These are phyloP conservation scores for Hericium erinaceus DNA, from an alignment of 768 basidiomycete genomes.

Conservation along the genomic window DNA sequence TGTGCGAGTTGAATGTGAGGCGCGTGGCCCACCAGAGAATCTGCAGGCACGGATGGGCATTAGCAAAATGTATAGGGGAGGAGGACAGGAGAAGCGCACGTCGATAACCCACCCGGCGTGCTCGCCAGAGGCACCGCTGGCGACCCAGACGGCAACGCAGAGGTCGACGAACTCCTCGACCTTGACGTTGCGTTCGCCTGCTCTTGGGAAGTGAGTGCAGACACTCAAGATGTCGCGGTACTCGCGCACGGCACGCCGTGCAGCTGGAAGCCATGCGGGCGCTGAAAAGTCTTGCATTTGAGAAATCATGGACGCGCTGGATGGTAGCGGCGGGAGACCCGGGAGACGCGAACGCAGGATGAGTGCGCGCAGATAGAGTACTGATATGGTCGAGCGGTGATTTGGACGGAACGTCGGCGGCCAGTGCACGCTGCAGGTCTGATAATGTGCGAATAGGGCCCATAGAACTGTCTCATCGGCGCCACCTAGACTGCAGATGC, in stretches of 20 bases:
- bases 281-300: slow-evolving; percentile 12
- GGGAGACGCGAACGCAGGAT: slow-evolving; percentile 32
- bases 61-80: not conserved
- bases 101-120: slow-evolving; percentile 75
- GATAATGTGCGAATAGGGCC: slow-evolving; percentile 55
- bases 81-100: slow-evolving; percentile 33
- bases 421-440: slow-evolving; percentile 58
- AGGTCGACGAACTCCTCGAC: slow-evolving; percentile 82
- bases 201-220: slow-evolving; percentile 69
- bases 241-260: slow-evolving; percentile 58
- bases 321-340: not conserved
- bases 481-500: slow-evolving; percentile 28
- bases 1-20: slow-evolving; percentile 87
- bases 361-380: slow-evolving; percentile 68
- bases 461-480: slow-evolving; percentile 41
- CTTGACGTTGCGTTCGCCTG: slow-evolving; percentile 66
- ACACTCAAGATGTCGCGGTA: slow-evolving; percentile 60
- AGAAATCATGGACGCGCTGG: slow-evolving; percentile 2
- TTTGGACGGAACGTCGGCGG: slow-evolving; percentile 68
- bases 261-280: slow-evolving; percentile 53
- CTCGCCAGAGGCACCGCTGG: slow-evolving; percentile 51
- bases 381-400: slow-evolving; percentile 62
- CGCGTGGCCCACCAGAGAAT: slow-evolving; percentile 92
- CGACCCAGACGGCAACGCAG: slow-evolving; percentile 76
- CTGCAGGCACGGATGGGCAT: slow-evolving; percentile 25